Evolutionary conservation across 2,329 filamentous ascomycete genomes (phyloP), one percentile per base, ranked within the genome.

Genomic region (Cladosporium colombiae): DNA sequence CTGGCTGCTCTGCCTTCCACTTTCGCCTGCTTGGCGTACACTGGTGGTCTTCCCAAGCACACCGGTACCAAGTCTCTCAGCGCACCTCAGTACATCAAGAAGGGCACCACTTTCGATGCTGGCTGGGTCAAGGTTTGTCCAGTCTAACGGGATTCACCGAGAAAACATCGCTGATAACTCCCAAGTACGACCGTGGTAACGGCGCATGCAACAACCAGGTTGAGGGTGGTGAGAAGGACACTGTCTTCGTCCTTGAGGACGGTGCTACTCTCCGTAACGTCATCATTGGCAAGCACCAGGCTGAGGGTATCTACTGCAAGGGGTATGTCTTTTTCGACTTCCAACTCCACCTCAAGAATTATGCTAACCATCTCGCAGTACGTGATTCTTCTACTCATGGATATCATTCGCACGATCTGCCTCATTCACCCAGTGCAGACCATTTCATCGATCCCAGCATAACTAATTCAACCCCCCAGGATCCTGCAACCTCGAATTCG

Each of bases 211-310:
- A 72, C n/a, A 78, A 74, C 23, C 80, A 83, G 62, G 71, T 69
- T 29, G 82, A 83, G 67, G 80, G 80, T 25, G 82, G 80, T 27
- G 77, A 82, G 64, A 71, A 72, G 0, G 75, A 81, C 62, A 82
- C 84, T 49, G 83, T 86, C 74, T 86, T 86, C 79, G 77, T 83
- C 68, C 77, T 86, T 66, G 77, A 82, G 71, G 77, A 81, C 56
- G 84, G 84, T 29, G 84, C 80, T 37, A 84, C 80, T 37, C 74
- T 85, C 23, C 80, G 79, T 68, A 85, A 85, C 70, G 82, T 82
- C 71, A 84, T 85, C 73, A 85, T 85, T 62, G 83, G 84, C 53
- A 78, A 77, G n/a, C 79, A 82, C 68, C 78, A 84, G 66, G 78
- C 80, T 53, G 83, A 84, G 74, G 83, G 80, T 60, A 79, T 85